Conservation (phyloP, 208 protist genomes). For the Acanthamoeba rhysodes region DNA sequence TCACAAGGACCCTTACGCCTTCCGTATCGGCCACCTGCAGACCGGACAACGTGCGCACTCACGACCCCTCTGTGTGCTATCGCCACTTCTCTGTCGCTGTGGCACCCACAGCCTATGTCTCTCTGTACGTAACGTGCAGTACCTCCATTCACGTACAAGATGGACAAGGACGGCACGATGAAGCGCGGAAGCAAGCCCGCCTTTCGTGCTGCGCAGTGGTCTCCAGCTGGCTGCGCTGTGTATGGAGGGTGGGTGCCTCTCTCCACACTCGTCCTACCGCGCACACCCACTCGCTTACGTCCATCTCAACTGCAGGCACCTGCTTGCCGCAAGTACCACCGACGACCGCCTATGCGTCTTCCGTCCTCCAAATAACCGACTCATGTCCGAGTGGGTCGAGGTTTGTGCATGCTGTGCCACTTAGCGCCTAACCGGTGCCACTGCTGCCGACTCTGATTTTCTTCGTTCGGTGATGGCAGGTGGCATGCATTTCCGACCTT, state of each 20-base stretch:
- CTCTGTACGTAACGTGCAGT: background rate
- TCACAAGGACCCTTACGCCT: background rate
- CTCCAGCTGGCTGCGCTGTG: conserved; percentile 31
- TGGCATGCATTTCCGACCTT: background rate
- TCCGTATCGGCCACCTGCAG: background rate
- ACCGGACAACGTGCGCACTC: background rate
- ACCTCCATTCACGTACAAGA: conserved; percentile 23
- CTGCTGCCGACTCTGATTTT: background rate
- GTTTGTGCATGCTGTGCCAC: background rate
- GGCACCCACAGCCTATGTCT: too few species aligned
- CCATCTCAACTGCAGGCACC: background rate
- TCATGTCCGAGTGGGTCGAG: conserved; percentile 49
- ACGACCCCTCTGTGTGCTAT: background rate
- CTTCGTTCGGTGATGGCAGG: background rate
- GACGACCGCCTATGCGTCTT: conserved; percentile 37
- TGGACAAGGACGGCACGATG: background rate
- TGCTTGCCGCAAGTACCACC: background rate
- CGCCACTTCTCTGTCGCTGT: background rate
- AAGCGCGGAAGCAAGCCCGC: conserved; percentile 34
- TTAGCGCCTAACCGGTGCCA: too few species aligned
- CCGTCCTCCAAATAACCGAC: conserved; percentile 6
- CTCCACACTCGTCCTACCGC: background rate
- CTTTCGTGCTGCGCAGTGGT: conserved; percentile 48
- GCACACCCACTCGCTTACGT: too few species aligned
- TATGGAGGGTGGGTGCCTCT: background rate